Evolutionary conservation across 768 basidiomycete genomes (phyloP).

Genomic region (Amanita polypyramis): DNA sequence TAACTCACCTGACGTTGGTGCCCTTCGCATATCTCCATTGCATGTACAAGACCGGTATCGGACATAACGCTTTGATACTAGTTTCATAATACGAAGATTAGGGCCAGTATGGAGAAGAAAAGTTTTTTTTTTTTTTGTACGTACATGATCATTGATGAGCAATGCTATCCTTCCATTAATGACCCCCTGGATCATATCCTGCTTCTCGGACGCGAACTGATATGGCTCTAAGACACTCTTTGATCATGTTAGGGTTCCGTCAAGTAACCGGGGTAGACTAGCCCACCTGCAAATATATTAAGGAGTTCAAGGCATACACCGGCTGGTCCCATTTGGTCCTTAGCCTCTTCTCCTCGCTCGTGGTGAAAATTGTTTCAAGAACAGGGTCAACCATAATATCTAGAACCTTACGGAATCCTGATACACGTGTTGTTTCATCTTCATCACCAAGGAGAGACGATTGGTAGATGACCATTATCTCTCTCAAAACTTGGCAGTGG

Average conservation of each 20-base stretch:
- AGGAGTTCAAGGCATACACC: constrained; percentile 80
- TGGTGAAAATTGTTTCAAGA: constrained; percentile 59
- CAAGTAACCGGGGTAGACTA: background rate
- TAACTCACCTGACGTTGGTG: constrained; percentile 28
- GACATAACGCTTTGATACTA: constrained; percentile 41
- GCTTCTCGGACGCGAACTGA: constrained; percentile 56
- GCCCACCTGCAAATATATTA: constrained; percentile 71
- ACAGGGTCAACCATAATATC: constrained; percentile 82
- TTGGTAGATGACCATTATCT: constrained; percentile 84
- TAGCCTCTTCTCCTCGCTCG: constrained; percentile 47
- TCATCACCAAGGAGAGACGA: constrained; percentile 72
- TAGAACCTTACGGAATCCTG: constrained; percentile 60
- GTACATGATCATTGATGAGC: constrained; percentile 78
- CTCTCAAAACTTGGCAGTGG: constrained; percentile 72
- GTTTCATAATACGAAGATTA: constrained; percentile 1
- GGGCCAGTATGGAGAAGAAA: background rate
- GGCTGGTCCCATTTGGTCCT: constrained; percentile 67
- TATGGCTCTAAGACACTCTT: constrained; percentile 61
- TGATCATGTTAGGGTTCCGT: constrained; percentile 1
- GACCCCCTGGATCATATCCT: constrained; percentile 41
- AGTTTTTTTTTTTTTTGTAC: constrained; percentile 18
- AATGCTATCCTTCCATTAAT: constrained; percentile 51
- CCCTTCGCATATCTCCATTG: constrained; percentile 31
- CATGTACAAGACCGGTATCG: constrained; percentile 43
- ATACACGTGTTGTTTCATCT: constrained; percentile 26